phyloP scores from a whole-genome alignment of 805 yeast species.

The Maudiozyma saulgeensis region DNA sequence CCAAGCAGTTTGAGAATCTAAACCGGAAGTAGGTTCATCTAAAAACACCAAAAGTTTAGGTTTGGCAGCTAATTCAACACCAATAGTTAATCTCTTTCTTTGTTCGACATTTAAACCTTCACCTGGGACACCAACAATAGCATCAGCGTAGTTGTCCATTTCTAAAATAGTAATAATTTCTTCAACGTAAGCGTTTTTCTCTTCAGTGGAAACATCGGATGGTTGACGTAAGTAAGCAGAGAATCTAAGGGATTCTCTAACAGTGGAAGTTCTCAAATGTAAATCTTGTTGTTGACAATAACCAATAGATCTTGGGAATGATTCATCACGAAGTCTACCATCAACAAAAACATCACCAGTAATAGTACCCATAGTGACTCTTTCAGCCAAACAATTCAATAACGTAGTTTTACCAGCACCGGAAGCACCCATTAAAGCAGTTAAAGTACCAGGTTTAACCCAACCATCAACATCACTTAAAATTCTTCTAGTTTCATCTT shows the following conservation, averaged over 20 bases:
- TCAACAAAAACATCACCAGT: slow-evolving; percentile 60
- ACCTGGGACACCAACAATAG: slow-evolving; percentile 61
- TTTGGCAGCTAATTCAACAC: slow-evolving; percentile 55
- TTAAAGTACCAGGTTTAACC: slow-evolving; percentile 75
- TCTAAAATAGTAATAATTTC: slow-evolving; percentile 51
- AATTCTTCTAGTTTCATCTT: slow-evolving; percentile 50
- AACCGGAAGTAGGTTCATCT: slow-evolving; percentile 61
- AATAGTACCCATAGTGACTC: slow-evolving; percentile 62
- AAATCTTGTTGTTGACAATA: slow-evolving; percentile 73
- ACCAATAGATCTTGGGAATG: slow-evolving; percentile 56
- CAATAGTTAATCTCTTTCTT: slow-evolving; percentile 50
- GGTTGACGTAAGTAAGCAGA: slow-evolving; percentile 66
- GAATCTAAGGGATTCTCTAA: slow-evolving; percentile 60
- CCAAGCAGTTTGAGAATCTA: slow-evolving; percentile 53
- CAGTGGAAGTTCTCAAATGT: slow-evolving; percentile 56
- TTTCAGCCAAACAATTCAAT: slow-evolving; percentile 59
- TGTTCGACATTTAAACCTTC: slow-evolving; percentile 54
- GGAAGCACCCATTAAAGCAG: slow-evolving; percentile 69
- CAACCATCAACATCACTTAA: slow-evolving; percentile 64
- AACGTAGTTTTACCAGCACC: slow-evolving; percentile 79
- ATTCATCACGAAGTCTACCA: slow-evolving; percentile 48
- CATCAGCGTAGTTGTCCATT: slow-evolving; percentile 56
- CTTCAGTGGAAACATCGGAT: slow-evolving; percentile 36
- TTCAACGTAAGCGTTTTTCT: slow-evolving; percentile 59
- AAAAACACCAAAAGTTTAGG: slow-evolving; percentile 47